These are phyloP conservation scores for Fusarium proliferatum DNA, from an alignment of 2,329 filamentous ascomycete species.

Conservation along the genomic window DNA sequence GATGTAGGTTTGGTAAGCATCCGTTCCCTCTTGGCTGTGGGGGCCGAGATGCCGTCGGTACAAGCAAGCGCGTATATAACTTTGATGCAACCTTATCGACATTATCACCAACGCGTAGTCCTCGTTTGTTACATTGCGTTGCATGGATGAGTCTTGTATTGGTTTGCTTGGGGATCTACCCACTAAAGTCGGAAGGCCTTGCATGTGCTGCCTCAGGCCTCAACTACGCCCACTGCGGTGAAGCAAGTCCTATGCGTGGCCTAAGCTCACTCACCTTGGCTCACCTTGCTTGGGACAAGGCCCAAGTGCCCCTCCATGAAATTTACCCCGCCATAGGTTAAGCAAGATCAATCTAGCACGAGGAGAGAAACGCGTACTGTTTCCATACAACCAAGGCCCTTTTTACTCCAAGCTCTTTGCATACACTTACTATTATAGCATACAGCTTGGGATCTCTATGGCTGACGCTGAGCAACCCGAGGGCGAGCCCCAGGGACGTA, in stretches of 20 bases:
- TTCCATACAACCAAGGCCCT: constrained; percentile 30
- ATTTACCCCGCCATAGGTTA: constrained; percentile 51
- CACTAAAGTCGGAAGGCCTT: not conserved
- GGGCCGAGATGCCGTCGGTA: constrained; percentile 4
- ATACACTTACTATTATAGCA: not conserved
- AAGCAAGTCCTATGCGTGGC: not conserved
- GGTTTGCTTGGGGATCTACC: not conserved
- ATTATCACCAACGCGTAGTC: constrained; percentile 1
- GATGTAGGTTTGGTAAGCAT: not conserved
- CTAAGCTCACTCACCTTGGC: not conserved
- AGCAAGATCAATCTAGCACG: constrained; percentile 24
- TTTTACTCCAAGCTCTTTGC: constrained; percentile 23
- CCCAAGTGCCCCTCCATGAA: constrained; percentile 46
- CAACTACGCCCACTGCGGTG: not conserved
- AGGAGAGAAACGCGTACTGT: constrained; percentile 45
- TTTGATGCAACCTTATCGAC: constrained; percentile 8
- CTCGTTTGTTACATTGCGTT: not conserved
- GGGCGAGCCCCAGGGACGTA: constrained; percentile 62
- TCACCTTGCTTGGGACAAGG: constrained; percentile 1
- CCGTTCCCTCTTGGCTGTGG: not conserved
- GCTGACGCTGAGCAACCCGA: constrained; percentile 64
- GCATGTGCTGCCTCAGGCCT: constrained; percentile 33
- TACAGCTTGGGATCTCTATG: constrained; percentile 52
- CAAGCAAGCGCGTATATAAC: constrained; percentile 19
- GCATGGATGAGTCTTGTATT: constrained; percentile 9